These are phyloP conservation scores for Penicillium roqueforti DNA, from an alignment of 495 filamentous ascomycete genomes.

Conservation along the genomic window DNA sequence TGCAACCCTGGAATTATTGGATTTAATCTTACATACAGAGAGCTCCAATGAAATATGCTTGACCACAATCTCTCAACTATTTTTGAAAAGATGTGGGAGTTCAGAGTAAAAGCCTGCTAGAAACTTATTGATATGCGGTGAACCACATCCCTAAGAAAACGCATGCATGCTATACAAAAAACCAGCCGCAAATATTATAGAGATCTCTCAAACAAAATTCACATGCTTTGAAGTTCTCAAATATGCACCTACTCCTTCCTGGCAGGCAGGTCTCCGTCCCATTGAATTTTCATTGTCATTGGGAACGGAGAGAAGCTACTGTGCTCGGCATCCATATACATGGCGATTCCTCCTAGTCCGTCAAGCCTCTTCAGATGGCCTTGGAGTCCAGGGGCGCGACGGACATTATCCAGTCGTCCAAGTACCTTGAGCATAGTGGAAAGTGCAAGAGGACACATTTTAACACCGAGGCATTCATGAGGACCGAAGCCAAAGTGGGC, in stretches of 20 bases:
- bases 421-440: conserved; percentile 58
- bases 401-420: conserved; percentile 51
- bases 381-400: conserved; percentile 59
- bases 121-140: background rate
- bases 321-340: conserved; percentile 70
- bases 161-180: background rate
- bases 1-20: background rate
- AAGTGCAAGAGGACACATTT: conserved; percentile 54
- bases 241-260: background rate
- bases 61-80: background rate
- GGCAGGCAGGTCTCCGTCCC: conserved; percentile 41
- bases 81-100: background rate
- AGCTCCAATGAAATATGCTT: background rate
- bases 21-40: background rate
- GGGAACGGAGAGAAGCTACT: conserved; percentile 69
- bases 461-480: conserved; percentile 55
- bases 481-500: conserved; percentile 59
- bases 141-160: background rate
- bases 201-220: background rate
- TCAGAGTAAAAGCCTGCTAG: background rate
- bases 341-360: conserved; percentile 50
- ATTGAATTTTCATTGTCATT: conserved; percentile 53
- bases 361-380: conserved; percentile 65
- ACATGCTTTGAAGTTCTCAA: background rate
- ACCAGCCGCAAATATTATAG: background rate